These are phyloP conservation scores for Hymenoscyphus fraxineus DNA, from an alignment of 2,329 filamentous ascomycete genomes.

Conservation along the genomic window DNA sequence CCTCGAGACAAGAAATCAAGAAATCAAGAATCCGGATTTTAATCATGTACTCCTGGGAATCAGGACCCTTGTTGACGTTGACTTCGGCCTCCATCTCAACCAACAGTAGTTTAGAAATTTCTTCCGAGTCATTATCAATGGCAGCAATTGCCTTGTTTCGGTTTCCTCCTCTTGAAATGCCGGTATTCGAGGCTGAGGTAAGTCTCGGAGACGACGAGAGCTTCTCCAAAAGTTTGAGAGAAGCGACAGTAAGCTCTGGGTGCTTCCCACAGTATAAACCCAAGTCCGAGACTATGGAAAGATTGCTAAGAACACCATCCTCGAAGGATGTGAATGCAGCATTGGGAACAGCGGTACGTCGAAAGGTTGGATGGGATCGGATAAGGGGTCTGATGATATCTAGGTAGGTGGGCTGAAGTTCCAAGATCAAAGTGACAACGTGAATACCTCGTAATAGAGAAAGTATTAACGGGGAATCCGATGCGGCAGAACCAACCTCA, in stretches of 20 bases:
- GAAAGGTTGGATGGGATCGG: conserved; percentile 59
- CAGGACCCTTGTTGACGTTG: conserved; percentile 68
- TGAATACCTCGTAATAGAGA: conserved; percentile 77
- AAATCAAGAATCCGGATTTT: conserved; percentile 85
- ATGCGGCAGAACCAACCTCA: conserved; percentile 67
- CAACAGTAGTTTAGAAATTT: conserved; percentile 71
- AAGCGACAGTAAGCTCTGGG: conserved; percentile 72
- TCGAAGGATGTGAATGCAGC: conserved; percentile 84
- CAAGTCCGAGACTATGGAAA: conserved; percentile 75
- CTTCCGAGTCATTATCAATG: conserved; percentile 77
- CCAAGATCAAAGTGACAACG: conserved; percentile 76
- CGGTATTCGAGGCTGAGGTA: conserved; percentile 23
- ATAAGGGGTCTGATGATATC: conserved; percentile 81
- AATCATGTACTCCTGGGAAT: conserved; percentile 71
- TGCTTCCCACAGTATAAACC: conserved; percentile 85
- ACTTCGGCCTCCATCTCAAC: conserved; percentile 64
- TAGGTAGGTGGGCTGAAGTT: conserved; percentile 86
- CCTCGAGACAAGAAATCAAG: conserved; percentile 72
- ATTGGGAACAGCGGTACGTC: conserved; percentile 62
- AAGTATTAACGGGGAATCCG: conserved; percentile 77
- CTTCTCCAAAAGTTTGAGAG: conserved; percentile 78
- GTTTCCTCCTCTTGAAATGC: conserved; percentile 38
- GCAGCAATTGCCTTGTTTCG: conserved; percentile 84
- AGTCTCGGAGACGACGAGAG: conserved; percentile 74
- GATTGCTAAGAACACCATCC: conserved; percentile 79